Evolutionary conservation across 805 yeast species (phyloP), one percentile per base, ranked within the genome.

Genomic region (Candida pseudoglaebosa): DNA sequence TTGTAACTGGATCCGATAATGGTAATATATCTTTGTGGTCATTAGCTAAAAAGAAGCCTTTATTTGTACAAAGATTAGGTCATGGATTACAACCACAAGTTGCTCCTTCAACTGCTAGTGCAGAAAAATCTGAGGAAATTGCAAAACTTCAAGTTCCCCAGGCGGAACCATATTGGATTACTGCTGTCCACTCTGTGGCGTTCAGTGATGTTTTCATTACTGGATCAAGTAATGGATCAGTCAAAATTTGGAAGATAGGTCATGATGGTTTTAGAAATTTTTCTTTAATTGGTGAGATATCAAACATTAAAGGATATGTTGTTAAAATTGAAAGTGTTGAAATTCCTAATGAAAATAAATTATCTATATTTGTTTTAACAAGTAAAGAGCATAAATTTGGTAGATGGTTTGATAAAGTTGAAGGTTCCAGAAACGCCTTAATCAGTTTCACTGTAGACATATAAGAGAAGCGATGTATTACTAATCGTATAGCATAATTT

Each of bases 1-100:
- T 93, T 56, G 80, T 93, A 34, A 90, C 98, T 1, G 98, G 98
- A 4, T 82, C 95, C 12, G 99, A 93, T 57, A 91, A 90, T 57
- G 99, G 99, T 31, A 84, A 79, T 54, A 64, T 93, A 22, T 67
- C 86, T n/a, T 68, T 93, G 44, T 93, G 99, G 99, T 80, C 96
- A 2, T 65, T 84, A 41, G 81, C 86, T 18, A 88, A 88, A 65
- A 93, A 93, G 75, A 90, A 88, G 62, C 95, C 98, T 12, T 63
- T 85, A 20, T 82, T 61, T 58, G 78, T 80, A 2, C 62, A 74
- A 44, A 75, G 93, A 52, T 62, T 70, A 35, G 85, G 91, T 2
- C 99, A 93, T 59, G 99, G 97, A 2, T 49, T 74, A 14, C 70
- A 73, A 39, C 77, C 80, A 12, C 51, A 43, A 43, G 55, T 80